phyloP scores from a whole-genome alignment of 1,139 yeast species.

The Insectozyma bohioensis region DNA sequence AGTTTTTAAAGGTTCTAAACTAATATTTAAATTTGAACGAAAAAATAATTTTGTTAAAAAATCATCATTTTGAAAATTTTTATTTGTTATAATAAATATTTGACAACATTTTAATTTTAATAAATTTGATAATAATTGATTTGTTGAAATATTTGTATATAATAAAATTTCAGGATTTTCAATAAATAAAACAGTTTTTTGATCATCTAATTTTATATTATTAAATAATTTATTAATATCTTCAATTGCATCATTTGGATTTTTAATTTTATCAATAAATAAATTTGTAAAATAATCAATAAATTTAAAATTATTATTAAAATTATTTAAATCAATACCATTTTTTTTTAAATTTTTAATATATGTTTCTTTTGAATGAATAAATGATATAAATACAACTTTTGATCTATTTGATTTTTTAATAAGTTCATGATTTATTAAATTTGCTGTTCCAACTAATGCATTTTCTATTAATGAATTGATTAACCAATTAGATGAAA shows the following conservation, averaged over 20 bases:
- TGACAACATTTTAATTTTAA: conserved; percentile 33
- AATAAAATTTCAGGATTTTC: conserved; percentile 54
- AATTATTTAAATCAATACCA: conserved; percentile 38
- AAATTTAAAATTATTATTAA: conserved; percentile 34
- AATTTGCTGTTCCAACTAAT: conserved; percentile 39
- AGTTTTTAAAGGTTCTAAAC: conserved; percentile 65
- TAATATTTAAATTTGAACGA: conserved; percentile 49
- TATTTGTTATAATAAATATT: conserved; percentile 32
- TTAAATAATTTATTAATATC: conserved; percentile 25
- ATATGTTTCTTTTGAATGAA: conserved; percentile 37
- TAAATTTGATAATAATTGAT: conserved; percentile 35
- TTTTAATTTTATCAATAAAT: conserved; percentile 30
- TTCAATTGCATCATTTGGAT: conserved; percentile 19
- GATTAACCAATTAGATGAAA: conserved; percentile 67
- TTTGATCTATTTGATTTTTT: conserved; percentile 23
- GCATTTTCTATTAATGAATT: conserved; percentile 48
- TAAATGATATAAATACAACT: conserved; percentile 45
- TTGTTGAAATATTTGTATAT: conserved; percentile 33
- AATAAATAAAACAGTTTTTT: conserved; percentile 34
- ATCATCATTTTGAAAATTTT: conserved; percentile 42
- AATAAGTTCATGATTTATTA: conserved; percentile 35
- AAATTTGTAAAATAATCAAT: conserved; percentile 46
- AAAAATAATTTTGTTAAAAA: conserved; percentile 51
- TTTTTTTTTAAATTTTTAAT: conserved; percentile 41
- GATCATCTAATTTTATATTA: conserved; percentile 15